A percentile compares a stretch with the other conserved stretches of the same genome.
Conservation (phyloP, 805 yeast genomes). For the Starmerella cellae region DNA sequence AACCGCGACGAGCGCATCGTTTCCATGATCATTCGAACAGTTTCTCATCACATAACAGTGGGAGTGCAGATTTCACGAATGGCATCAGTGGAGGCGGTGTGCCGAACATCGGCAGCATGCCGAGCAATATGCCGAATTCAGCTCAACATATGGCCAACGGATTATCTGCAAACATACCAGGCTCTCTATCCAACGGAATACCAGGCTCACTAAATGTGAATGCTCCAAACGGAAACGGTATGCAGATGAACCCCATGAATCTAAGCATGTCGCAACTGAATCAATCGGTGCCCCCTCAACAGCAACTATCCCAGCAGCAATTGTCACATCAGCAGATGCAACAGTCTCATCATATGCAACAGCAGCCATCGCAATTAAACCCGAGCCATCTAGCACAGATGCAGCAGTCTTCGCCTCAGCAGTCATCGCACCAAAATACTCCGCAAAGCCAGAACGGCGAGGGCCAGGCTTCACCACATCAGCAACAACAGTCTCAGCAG, state of each 20-base stretch:
- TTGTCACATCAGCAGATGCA: neutral
- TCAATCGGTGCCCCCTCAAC: neutral
- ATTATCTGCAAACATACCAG: neutral
- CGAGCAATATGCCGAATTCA: neutral
- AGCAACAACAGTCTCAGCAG: too few relatives aligned
- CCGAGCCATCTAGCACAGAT: neutral
- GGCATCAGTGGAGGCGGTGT: neutral
- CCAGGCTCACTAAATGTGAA: neutral
- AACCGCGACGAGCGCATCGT: conserved; percentile 9
- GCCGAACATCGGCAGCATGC: neutral
- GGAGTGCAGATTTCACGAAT: neutral
- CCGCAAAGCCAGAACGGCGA: neutral
- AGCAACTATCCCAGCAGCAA: neutral
- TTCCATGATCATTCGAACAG: neutral
- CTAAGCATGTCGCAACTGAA: neutral
- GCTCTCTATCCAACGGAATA: neutral
- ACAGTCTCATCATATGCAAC: neutral
- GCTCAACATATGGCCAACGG: neutral
- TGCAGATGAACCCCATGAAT: neutral
- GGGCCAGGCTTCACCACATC: too few relatives aligned
- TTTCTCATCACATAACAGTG: neutral
- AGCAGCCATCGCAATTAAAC: neutral
- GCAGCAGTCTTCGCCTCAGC: conserved; percentile 1
- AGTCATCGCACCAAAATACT: neutral
- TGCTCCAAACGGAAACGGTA: neutral